Evolutionary conservation across 2,329 filamentous ascomycete species (phyloP), one percentile per base, ranked within the genome.

Genomic region (Alternaria gaisen): DNA sequence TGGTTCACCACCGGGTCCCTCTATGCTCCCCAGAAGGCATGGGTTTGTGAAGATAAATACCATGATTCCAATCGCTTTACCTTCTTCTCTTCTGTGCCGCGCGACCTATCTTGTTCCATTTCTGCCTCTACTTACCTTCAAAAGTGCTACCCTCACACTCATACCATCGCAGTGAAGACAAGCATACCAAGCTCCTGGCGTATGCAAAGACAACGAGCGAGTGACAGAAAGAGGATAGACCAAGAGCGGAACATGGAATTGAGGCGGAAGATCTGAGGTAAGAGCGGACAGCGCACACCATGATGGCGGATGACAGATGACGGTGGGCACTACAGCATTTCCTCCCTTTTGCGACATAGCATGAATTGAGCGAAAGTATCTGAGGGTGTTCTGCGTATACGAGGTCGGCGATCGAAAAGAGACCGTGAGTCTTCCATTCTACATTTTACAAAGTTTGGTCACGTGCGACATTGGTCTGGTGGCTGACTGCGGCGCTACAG

Each of bases 151-250:
- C 26, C 46, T 10, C 36, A 34, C 32, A 38, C 22, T 3, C 11
- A 26, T 14, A 50, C 32, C 10, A 24, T 26, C 14, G 38, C 51
- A 20, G 38, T 43, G 20, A 12, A 12, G 30, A 53, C 4, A 53
- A 53, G 51, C 26, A 22, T 34, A 41, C 51, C 26, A 43, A 53
- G 51, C 51, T 32, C 41, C 38, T 34, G 14, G 36, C 24, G 12
- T 34, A 53, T 42, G 51, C 38, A 43, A n/a, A 16, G 11, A 38
- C 6, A 36, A 8, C 38, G 7, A 20, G 12, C 20, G n/a, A 48
- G 28, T 5, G 40, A 48, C 30, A 24, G 18, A n/a, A 48, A 14
- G 14, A 42, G 50, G 10, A 53, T 53, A 41, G 50, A 32, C 14
- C 26, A 10, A 32, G 5, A 53, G 7, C 12, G 32, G 7, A 28